Percentiles rank a stretch among this genome's conserved stretches.
Evolutionary conservation across 371 early-diverging fungal genomes (phyloP).

Genomic region (Mucor sp.): DNA sequence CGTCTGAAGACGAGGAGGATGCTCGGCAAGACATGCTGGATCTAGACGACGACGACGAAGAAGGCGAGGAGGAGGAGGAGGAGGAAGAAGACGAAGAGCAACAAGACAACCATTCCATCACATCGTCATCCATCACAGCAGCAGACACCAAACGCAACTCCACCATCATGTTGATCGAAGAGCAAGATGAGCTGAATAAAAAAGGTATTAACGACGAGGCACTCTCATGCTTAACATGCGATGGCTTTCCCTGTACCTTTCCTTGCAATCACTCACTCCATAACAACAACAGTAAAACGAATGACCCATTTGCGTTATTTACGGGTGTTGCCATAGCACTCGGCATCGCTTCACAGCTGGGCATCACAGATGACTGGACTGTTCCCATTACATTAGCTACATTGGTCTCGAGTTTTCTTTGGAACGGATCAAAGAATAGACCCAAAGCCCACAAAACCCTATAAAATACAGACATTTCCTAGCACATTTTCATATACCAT

Average conservation of each 20-base stretch:
- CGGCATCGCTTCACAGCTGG: constrained; percentile 38
- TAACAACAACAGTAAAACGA: constrained; percentile 22
- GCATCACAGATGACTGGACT: constrained; percentile 56
- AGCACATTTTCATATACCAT: background rate
- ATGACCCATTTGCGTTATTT: constrained; percentile 44
- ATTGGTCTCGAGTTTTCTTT: constrained; percentile 44
- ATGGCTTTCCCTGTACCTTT: constrained; percentile 24
- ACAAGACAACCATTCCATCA: background rate
- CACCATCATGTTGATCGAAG: constrained; percentile 5
- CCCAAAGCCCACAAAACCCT: background rate
- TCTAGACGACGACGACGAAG: background rate
- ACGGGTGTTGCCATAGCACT: constrained; percentile 37
- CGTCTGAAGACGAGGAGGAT: constrained; percentile 5
- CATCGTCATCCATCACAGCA: constrained; percentile 1
- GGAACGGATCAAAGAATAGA: constrained; percentile 32
- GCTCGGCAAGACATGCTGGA: background rate
- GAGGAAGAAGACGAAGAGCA: background rate
- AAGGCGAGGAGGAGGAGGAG: background rate
- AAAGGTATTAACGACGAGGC: constrained; percentile 15
- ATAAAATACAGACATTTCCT: background rate
- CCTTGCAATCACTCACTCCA: constrained; percentile 22
- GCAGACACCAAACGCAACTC: constrained; percentile 1
- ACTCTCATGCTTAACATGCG: constrained; percentile 18
- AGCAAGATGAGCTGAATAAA: constrained; percentile 8
- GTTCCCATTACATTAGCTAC: constrained; percentile 48